Evolutionary conservation across 1,284 basidiomycete genomes (phyloP).

Genomic region (Ganoderma multipileum): DNA sequence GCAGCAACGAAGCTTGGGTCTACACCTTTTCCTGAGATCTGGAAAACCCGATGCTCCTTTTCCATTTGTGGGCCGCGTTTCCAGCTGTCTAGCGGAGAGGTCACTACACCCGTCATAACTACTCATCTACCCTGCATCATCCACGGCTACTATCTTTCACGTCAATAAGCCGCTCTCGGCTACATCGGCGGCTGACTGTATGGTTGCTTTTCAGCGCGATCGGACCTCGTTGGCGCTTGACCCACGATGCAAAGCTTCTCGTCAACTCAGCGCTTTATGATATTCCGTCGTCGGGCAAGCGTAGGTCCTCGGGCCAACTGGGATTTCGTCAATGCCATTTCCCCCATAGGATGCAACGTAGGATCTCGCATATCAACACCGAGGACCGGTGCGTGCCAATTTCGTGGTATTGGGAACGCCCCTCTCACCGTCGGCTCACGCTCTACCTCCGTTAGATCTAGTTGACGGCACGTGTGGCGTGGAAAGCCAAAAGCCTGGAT

Average conservation of each 20-base stretch:
- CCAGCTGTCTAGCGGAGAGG: not conserved
- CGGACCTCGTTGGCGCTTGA: constrained; percentile 7
- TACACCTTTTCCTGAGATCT: not conserved
- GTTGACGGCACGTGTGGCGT: constrained; percentile 10
- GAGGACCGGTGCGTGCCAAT: not conserved
- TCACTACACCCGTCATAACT: not conserved
- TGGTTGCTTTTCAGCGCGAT: not conserved
- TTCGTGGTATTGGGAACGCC: constrained; percentile 11
- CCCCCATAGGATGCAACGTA: not conserved
- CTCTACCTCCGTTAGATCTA: constrained; percentile 20
- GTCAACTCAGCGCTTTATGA: constrained; percentile 2
- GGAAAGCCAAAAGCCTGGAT: constrained; percentile 22
- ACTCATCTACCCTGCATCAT: not conserved
- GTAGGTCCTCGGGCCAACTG: constrained; percentile 1
- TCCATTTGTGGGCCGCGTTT: not conserved
- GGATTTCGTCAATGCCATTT: not conserved
- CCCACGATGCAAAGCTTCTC: constrained; percentile 13
- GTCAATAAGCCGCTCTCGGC: not conserved
- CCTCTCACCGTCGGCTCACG: constrained; percentile 15
- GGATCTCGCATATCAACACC: not conserved
- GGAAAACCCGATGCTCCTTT: not conserved
- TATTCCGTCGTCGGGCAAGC: not conserved
- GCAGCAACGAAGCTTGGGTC: not conserved
- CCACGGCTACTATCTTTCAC: not conserved
- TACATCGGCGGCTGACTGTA: not conserved